Evolutionary conservation across 352 stramenopile genomes (phyloP).

Genomic region (Pythium aquatile): DNA sequence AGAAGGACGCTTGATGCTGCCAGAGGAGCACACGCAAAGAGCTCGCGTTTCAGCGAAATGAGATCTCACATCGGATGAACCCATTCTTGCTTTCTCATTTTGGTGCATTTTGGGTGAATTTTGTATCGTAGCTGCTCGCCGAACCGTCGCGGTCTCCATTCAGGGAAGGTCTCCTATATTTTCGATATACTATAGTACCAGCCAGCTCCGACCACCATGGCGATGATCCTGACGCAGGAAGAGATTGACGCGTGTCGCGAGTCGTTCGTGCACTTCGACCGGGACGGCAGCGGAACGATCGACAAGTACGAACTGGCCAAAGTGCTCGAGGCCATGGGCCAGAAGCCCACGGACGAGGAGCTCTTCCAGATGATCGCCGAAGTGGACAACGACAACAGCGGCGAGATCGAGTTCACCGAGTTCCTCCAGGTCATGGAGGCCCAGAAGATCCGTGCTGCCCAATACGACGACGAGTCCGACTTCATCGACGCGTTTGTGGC

Average conservation of each 20-base stretch:
- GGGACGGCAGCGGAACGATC: constrained; percentile 94
- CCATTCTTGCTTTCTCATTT: no score
- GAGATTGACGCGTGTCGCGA: constrained; percentile 96
- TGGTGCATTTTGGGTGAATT: neutral
- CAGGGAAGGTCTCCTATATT: neutral
- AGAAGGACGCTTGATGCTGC: neutral
- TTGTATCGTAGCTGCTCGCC: neutral
- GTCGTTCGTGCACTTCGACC: constrained; percentile 97
- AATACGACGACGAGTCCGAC: constrained; percentile 96
- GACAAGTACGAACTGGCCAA: constrained; percentile 94
- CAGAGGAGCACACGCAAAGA: neutral
- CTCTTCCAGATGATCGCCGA: constrained; percentile 97
- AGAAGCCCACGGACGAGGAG: constrained; percentile 97
- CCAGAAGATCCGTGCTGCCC: constrained; percentile 93
- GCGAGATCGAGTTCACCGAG: constrained; percentile 96
- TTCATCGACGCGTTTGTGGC: constrained; percentile 97
- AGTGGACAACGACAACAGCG: constrained; percentile 92
- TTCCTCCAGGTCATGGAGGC: constrained; percentile 97
- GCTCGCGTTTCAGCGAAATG: neutral
- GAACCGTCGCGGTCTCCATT: constrained; percentile 3
- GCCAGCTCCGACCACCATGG: constrained; percentile 19
- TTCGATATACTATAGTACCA: neutral
- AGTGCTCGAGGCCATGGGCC: constrained; percentile 96
- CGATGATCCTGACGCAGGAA: constrained; percentile 93
- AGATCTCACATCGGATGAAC: no score